Conservation (phyloP, 2,329 filamentous ascomycete species). For the Byssothecium circinans region DNA sequence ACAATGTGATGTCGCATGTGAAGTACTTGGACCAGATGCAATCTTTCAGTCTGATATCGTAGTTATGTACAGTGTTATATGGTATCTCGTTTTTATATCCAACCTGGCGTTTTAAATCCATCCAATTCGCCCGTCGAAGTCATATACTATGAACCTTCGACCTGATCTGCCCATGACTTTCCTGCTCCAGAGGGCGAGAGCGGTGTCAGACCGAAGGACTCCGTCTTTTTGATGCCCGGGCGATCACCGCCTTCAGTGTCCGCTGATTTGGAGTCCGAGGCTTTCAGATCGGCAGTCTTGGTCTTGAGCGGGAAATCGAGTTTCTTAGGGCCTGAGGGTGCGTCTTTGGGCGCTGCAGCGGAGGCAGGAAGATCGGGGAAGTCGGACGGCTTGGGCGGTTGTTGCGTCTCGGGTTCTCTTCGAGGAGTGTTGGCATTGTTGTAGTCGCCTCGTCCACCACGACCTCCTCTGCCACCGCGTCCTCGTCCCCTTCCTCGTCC, state of each 20-base stretch:
- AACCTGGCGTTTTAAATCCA: not conserved
- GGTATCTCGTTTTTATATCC: not conserved
- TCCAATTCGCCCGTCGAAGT: too few relatives aligned
- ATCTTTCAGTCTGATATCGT: too few relatives aligned
- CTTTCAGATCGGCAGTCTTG: constrained; percentile 23
- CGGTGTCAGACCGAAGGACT: constrained; percentile 35
- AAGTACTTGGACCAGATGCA: too few relatives aligned
- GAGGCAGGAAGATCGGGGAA: constrained; percentile 49
- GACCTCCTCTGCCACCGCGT: constrained; percentile 37
- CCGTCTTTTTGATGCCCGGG: constrained; percentile 32
- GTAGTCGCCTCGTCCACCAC: constrained; percentile 26
- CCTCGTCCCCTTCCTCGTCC: constrained; percentile 18
- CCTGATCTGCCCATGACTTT: constrained; percentile 51
- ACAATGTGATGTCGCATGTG: too few relatives aligned
- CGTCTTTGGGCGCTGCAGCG: constrained; percentile 5
- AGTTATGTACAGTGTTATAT: not conserved
- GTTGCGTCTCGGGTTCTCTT: constrained; percentile 12
- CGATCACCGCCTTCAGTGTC: constrained; percentile 17
- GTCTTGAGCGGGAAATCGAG: constrained; percentile 35
- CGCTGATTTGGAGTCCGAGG: constrained; percentile 9
- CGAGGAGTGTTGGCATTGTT: constrained; percentile 13
- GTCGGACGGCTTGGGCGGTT: constrained; percentile 45
- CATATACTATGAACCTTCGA: constrained; percentile 24
- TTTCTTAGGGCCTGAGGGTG: constrained; percentile 20
- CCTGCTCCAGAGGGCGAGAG: constrained; percentile 25